Conservation (phyloP, 2,329 filamentous ascomycete genomes). For the Epichloe aotearoae region DNA sequence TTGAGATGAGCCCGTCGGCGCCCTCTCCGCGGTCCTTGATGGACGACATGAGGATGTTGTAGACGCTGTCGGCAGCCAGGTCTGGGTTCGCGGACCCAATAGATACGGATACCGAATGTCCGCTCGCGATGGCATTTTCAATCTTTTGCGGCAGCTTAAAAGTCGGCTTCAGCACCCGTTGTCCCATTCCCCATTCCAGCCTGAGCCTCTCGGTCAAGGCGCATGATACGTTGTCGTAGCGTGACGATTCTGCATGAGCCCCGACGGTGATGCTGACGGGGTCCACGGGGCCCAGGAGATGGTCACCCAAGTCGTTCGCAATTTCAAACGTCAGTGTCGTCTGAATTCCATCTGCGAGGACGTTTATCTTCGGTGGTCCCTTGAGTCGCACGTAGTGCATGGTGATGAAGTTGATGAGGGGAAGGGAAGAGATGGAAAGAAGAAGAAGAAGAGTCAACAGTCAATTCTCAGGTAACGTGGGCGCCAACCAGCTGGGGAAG, state of each 20-base stretch:
- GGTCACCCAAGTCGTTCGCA: conserved; percentile 44
- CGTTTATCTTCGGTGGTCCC: conserved; percentile 29
- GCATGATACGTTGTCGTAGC: conserved; percentile 11
- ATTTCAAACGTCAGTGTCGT: conserved; percentile 38
- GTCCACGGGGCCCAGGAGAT: conserved; percentile 32
- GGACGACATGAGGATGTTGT: conserved; percentile 14
- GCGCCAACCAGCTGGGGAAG: neutral
- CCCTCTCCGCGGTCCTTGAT: conserved; percentile 9
- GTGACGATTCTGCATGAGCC: conserved; percentile 13
- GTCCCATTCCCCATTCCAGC: conserved; percentile 20
- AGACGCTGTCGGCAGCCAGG: conserved; percentile 14
- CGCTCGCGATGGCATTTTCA: conserved; percentile 13
- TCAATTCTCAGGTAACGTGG: neutral
- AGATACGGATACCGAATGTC: conserved; percentile 15
- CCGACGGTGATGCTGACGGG: conserved; percentile 30
- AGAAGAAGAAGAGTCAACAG: neutral
- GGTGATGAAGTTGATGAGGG: neutral
- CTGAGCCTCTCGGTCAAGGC: conserved; percentile 14
- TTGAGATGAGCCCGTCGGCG: conserved; percentile 27
- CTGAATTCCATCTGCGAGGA: conserved; percentile 11
- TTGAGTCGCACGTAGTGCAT: conserved; percentile 49
- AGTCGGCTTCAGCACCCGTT: conserved; percentile 26
- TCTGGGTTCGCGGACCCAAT: conserved; percentile 13
- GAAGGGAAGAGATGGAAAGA: neutral
- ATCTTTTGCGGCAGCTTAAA: conserved; percentile 16